These are phyloP conservation scores for Lasiodiplodia sp. DNA, from an alignment of 2,329 filamentous ascomycete species.

Conservation along the genomic window DNA sequence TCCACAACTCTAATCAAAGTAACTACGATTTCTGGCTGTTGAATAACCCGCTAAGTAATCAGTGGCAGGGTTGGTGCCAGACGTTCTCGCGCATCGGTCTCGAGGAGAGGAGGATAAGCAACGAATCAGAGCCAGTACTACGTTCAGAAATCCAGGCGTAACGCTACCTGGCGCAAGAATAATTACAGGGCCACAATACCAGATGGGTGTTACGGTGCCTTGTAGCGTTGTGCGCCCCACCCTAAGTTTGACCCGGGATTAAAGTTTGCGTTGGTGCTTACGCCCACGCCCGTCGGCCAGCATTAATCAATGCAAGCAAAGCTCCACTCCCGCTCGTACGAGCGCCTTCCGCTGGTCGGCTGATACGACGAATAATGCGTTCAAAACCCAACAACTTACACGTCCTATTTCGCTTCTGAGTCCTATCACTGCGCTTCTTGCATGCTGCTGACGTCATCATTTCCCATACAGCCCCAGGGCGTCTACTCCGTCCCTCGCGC, in stretches of 20 bases:
- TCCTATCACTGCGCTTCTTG: background rate
- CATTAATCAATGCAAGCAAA: background rate
- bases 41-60: no score
- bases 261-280: constrained; percentile 4
- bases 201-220: background rate
- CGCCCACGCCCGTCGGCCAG: constrained; percentile 6
- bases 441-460: constrained; percentile 19
- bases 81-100: background rate
- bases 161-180: background rate
- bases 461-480: background rate
- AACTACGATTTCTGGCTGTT: no score
- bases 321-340: background rate
- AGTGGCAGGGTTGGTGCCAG: background rate
- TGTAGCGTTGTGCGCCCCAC: background rate
- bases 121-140: background rate
- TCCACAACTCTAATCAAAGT: no score
- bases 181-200: background rate
- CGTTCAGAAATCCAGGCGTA: background rate
- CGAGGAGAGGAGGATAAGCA: background rate
- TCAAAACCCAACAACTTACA: background rate
- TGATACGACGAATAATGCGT: background rate
- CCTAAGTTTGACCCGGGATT: background rate
- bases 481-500: background rate
- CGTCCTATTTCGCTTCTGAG: background rate
- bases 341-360: background rate